Evolutionary conservation across 495 filamentous ascomycete species (phyloP), one percentile per base, ranked within the genome.

Genomic region (Pyrenopolyporus hunteri): DNA sequence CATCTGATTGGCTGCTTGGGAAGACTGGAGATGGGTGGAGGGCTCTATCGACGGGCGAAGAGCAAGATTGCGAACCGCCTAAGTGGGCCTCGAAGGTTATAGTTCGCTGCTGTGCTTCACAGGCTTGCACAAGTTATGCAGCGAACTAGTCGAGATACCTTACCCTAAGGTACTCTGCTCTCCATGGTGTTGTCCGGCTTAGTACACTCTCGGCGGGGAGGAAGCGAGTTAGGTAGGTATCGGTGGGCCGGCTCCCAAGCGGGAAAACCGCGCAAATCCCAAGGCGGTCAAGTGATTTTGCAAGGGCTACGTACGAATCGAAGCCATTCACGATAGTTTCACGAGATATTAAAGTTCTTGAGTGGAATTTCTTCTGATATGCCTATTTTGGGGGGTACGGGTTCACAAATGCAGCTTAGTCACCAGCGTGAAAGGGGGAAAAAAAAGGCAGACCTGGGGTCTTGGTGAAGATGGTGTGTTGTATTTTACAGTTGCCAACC

Each of bases 201-300:
- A n/a, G n/a, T n/a, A n/a, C n/a, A n/a, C n/a, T n/a, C n/a, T n/a
- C n/a, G n/a, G n/a, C n/a, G 26, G 16, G 29, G n/a, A 20, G 20
- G 28, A 48, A 48, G 29, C 23, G 28, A 22, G 11, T 35, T 20
- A 13, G 19, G 33, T 39, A 35, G 48, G 20, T 14, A 23, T 20
- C 23, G 19, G 33, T 39, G 48, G 48, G 20, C 17, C 37, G 44
- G 16, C 23, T 36, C 11, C 37, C 17, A 59, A 59, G 56, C 49
- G 50, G 55, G 50, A 65, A 66, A 66, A 66, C 57, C 32, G 46
- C 63, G 56, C 63, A 66, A 60, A 37, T 55, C 61, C 28, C 43
- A 20, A 47, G 63, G 11, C 40, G 45, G 35, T 50, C 49, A 52
- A 60, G 44, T 37, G 50, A 51, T 48, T 25, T 10, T 28, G 23